Percentiles rank a stretch among this genome's conserved stretches.
Evolutionary conservation across 1,284 basidiomycete genomes (phyloP).

Genomic region (Ganoderma sinense): DNA sequence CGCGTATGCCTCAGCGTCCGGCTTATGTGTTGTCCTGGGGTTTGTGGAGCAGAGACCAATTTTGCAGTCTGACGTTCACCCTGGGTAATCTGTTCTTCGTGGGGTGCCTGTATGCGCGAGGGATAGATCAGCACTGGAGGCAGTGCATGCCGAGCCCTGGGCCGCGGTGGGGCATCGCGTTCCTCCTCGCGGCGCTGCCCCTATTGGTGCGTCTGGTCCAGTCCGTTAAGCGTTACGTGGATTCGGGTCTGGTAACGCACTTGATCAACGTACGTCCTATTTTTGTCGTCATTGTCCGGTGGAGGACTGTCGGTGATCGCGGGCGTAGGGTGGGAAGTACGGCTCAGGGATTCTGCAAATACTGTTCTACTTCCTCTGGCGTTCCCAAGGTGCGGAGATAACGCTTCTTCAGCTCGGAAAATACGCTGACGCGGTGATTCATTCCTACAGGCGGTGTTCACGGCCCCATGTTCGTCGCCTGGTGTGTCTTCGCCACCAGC

Average conservation of each 20-base stretch:
- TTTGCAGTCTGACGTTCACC: constrained; percentile 80
- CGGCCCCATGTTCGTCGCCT: constrained; percentile 65
- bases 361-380: constrained; percentile 79
- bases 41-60: constrained; percentile 71
- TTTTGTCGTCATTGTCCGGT: background rate
- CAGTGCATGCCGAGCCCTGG: constrained; percentile 45
- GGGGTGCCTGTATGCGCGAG: constrained; percentile 72
- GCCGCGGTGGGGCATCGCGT: constrained; percentile 65
- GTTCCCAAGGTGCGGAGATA: constrained; percentile 58
- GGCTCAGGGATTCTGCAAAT: constrained; percentile 68
- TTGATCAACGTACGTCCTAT: constrained; percentile 70
- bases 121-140: constrained; percentile 59
- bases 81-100: constrained; percentile 79
- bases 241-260: constrained; percentile 80
- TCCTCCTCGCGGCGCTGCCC: constrained; percentile 65
- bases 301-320: background rate
- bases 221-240: constrained; percentile 86
- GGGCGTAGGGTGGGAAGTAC: constrained; percentile 82
- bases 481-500: constrained; percentile 67
- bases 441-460: constrained; percentile 40
- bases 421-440: background rate
- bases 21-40: background rate
- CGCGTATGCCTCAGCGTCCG: background rate
- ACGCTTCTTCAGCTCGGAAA: constrained; percentile 15
- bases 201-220: constrained; percentile 83